These are phyloP conservation scores for Geranium brycei DNA, from an alignment of 345 rosid genomes.

Conservation along the genomic window DNA sequence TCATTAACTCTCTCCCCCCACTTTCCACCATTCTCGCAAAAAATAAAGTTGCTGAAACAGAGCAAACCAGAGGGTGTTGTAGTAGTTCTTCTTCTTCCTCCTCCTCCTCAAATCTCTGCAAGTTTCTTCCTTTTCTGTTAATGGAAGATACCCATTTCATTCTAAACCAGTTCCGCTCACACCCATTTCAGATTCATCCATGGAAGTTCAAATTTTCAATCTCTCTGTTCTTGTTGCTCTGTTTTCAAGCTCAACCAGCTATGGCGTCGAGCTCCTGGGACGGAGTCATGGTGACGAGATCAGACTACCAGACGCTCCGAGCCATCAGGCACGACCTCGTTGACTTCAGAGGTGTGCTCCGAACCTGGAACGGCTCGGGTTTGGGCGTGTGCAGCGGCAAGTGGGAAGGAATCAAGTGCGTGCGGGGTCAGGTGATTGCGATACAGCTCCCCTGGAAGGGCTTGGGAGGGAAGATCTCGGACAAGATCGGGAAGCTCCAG, in stretches of 20 bases:
- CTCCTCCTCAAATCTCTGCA: conserved; percentile 4
- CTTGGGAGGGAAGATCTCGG: conserved; percentile 67
- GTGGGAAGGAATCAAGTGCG: conserved; percentile 90
- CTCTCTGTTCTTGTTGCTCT: conserved; percentile 12
- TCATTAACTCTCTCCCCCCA: not conserved
- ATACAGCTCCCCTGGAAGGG: conserved; percentile 91
- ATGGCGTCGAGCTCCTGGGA: conserved; percentile 46
- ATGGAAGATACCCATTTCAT: conserved; percentile 19
- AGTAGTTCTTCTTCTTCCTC: not conserved
- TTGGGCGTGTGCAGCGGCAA: conserved; percentile 62
- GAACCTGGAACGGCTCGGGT: conserved; percentile 62
- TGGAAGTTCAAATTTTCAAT: conserved; percentile 8
- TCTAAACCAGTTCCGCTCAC: conserved; percentile 2
- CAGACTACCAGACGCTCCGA: conserved; percentile 57
- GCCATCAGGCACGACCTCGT: conserved; percentile 58
- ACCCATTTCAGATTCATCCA: conserved; percentile 1
- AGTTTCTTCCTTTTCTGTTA: conserved; percentile 12
- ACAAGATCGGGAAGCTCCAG: conserved; percentile 71
- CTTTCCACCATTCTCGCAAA: too few relatives aligned
- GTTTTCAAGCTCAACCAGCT: conserved; percentile 18
- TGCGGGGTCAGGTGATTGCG: conserved; percentile 63
- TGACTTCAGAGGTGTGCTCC: conserved; percentile 49
- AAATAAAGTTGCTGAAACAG: conserved; percentile 9
- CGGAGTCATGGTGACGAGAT: conserved; percentile 51
- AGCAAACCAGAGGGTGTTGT: conserved; percentile 9